Base-by-base conservation (phyloP, 148 eudicot species). In the Rhododendron griersonianum region DNA sequence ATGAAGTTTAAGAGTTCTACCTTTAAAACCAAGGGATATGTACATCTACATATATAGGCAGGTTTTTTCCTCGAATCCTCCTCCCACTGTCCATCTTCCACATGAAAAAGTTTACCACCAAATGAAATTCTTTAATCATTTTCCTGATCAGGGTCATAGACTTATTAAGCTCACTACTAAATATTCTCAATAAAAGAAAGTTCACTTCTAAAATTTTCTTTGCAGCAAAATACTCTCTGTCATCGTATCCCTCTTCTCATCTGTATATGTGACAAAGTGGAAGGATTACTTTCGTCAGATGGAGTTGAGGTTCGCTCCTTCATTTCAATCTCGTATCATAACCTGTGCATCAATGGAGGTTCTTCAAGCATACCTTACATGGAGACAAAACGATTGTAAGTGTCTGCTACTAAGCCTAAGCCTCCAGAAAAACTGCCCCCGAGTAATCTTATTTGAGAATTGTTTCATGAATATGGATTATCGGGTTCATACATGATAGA, bases 311-410 rank as follows among this genome's bases (percentile, higher is more conserved):
- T 92, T 71, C 78, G 88, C 92, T 25, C 98, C 98, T 86, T 91
- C 95, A 65, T 96, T 96, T 90, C 92, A 87, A 28, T 91, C 94
- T 47, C 93, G 88, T 65, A 86, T 93, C 57, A 89, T 95, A 73
- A 87, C 83, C 48, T 96, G 98, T 91, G 91, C 98, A 67, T 88
- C 96, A 44, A 14, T 89, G 87, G 95, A 90, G 84, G 95, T 96
- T 89, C 94, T 96, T 87, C 98, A 93, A 87, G 91, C 90, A 79
- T 96, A 92, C 91, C 91, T 96, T 86, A 86, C 90, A 44, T 96
- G 99, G 99, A 92, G 96, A 90, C 99, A 95, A 86, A 89, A 83
- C 30, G 91, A 94, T 48, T 96, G 99, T 96, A 89, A 92, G 99
- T 87, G 75, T 53, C 15, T 69, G 51, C 69, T n/a, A 15, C 19